Evolutionary conservation across 2,329 filamentous ascomycete genomes (phyloP).

Genomic region (Sporothrix inflata): DNA sequence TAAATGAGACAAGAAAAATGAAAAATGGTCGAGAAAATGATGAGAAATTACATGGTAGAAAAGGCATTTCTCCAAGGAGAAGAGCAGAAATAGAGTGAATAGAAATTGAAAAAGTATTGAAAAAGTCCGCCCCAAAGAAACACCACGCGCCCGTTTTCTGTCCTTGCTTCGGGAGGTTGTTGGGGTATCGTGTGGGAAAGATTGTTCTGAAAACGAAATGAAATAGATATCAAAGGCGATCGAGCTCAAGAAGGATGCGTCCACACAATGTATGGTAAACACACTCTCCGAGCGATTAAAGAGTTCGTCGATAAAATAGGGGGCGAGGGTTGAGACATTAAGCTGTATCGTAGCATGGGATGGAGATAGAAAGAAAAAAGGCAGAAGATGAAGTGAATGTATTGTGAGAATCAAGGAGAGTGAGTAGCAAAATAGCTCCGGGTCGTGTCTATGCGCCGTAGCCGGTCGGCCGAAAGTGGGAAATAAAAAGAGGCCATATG

Average conservation of each 20-base stretch:
- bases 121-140: constrained; percentile 8
- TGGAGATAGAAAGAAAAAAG: not conserved
- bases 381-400: constrained; percentile 17
- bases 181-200: constrained; percentile 24
- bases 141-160: constrained; percentile 24
- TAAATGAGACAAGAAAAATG: not conserved
- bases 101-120: constrained; percentile 4
- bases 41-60: not conserved
- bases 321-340: constrained; percentile 23
- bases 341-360: constrained; percentile 22
- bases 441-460: constrained; percentile 29
- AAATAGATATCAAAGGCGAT: constrained; percentile 14
- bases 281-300: not conserved
- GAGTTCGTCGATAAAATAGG: not conserved
- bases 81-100: not conserved
- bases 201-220: not conserved
- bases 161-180: constrained; percentile 16
- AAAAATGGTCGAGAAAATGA: constrained; percentile 3
- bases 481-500: constrained; percentile 18
- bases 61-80: not conserved
- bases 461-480: constrained; percentile 19
- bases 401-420: constrained; percentile 11
- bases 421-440: constrained; percentile 11
- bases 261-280: too few species aligned
- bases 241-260: not conserved